Evolutionary conservation across 768 basidiomycete genomes (phyloP).

Genomic region (Mycena vulgaris): DNA sequence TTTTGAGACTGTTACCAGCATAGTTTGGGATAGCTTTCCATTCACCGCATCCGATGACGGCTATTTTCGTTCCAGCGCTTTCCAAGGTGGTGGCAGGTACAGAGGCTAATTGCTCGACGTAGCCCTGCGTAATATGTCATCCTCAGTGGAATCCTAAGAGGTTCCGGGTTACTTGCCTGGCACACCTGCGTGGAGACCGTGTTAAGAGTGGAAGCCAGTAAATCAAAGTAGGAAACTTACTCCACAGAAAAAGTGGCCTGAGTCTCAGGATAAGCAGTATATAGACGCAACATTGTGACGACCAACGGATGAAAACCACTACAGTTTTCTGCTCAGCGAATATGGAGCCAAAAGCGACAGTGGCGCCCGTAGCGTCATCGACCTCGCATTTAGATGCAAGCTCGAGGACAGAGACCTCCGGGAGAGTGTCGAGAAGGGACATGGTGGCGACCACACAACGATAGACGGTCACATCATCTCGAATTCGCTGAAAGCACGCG

Average conservation of each 20-base stretch:
- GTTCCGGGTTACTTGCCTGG: slow-evolving; percentile 52
- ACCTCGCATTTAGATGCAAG: slow-evolving; percentile 59
- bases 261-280: slow-evolving; percentile 4
- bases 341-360: slow-evolving; percentile 67
- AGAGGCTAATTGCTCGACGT: slow-evolving; percentile 62
- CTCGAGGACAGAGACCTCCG: slow-evolving; percentile 50
- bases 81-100: slow-evolving; percentile 59
- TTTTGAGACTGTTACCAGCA: slow-evolving; percentile 52
- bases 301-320: slow-evolving; percentile 75
- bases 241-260: slow-evolving; percentile 79
- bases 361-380: slow-evolving; percentile 61
- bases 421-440: slow-evolving; percentile 47
- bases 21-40: slow-evolving; percentile 67
- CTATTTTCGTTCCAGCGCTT: slow-evolving; percentile 56
- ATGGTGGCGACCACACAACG: slow-evolving; percentile 31
- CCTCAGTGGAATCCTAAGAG: not conserved
- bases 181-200: slow-evolving; percentile 51
- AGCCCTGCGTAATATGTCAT: slow-evolving; percentile 53
- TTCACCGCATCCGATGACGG: slow-evolving; percentile 75
- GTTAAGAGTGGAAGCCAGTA: not conserved
- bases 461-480: no score
- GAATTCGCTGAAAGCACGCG: no score
- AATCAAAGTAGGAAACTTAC: slow-evolving; percentile 52
- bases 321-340: slow-evolving; percentile 66
- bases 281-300: not conserved